Evolutionary conservation across 2,329 filamentous ascomycete species (phyloP), one percentile per base, ranked within the genome.

Genomic region (Sordariomycetes sp.): DNA sequence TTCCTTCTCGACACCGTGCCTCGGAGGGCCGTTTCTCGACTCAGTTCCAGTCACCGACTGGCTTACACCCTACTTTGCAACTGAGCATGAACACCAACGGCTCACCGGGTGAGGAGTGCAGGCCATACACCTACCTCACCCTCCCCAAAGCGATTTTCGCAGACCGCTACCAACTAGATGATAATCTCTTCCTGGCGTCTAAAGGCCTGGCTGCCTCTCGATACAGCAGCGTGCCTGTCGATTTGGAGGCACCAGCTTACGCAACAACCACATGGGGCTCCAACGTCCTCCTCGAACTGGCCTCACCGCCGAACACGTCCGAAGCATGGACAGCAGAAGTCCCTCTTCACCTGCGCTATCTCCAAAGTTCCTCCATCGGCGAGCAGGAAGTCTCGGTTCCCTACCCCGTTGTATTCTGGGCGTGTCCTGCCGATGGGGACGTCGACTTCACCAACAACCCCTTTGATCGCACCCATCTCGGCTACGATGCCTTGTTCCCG

Each of bases 231-330:
- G 73, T 83, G 10, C 84, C 86, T 15, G 83, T 88, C 6, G 88
- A 96, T 45, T 78, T 96, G 34, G 90, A 96, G 61, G 87, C 86
- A 1, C 90, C 90, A 2, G 81, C 82, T 46, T 96, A 93, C 64
- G 75, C 79, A 2, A 70, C 86, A 20, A 51, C 70, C 6, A 57
- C 68, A 21, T 95, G 90, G 90, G 90, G 90, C 5, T 88, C 82
- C 1, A 76, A 72, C 12, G 67, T 86, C 12, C 68, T 95, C 5
- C 59, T 95, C 15, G 79, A 92, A 51, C 68, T 96, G 25, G 72
- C 75, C 0, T 65, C 69, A 2, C 75, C 81, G 1, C 11, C 45
- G 5, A 38, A 45, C 7, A 45, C 53, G 46, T 53, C 58, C 14
- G 49, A 63, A 12, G 55, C 61, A 10, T 86, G 78, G 75, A 81